A percentile compares a stretch with the other conserved stretches of the same genome.
These are phyloP conservation scores for Taiozyma sp. DNA, from an alignment of 1,139 yeast species.

Conservation along the genomic window DNA sequence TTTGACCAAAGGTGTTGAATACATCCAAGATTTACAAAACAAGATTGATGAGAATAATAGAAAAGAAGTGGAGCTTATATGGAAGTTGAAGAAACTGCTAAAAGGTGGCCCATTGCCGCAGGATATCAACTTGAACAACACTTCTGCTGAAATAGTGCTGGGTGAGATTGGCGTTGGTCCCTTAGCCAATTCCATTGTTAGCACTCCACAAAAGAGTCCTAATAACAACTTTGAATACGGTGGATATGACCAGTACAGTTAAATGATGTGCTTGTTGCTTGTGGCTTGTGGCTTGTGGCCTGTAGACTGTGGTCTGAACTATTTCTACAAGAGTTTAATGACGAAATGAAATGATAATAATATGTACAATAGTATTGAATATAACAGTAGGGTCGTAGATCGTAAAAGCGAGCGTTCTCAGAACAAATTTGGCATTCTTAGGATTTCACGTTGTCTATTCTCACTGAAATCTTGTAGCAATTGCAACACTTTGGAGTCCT, in stretches of 20 bases:
- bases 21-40: slow-evolving; percentile 67
- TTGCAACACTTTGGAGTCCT: slow-evolving; percentile 55
- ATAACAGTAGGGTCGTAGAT: background rate
- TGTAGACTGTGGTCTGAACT: too few species aligned
- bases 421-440: slow-evolving; percentile 77
- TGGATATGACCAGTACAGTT: slow-evolving; percentile 31
- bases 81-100: slow-evolving; percentile 52
- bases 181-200: slow-evolving; percentile 37
- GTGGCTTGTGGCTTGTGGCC: too few species aligned
- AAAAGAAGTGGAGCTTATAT: slow-evolving; percentile 67
- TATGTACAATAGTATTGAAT: background rate
- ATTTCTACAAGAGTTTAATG: background rate
- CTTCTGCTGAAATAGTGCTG: slow-evolving; percentile 76
- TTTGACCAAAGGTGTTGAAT: slow-evolving; percentile 77
- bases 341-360: background rate
- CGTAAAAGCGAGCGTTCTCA: slow-evolving; percentile 7
- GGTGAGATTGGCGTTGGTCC: slow-evolving; percentile 83
- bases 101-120: slow-evolving; percentile 32
- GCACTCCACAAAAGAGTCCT: slow-evolving; percentile 13
- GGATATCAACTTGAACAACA: slow-evolving; percentile 49
- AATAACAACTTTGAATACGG: slow-evolving; percentile 30
- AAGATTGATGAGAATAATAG: slow-evolving; percentile 74
- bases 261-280: background rate
- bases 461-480: slow-evolving; percentile 68
- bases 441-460: slow-evolving; percentile 64